Conservation (phyloP, 768 basidiomycete genomes). For the Hemileccinum impolitum region DNA sequence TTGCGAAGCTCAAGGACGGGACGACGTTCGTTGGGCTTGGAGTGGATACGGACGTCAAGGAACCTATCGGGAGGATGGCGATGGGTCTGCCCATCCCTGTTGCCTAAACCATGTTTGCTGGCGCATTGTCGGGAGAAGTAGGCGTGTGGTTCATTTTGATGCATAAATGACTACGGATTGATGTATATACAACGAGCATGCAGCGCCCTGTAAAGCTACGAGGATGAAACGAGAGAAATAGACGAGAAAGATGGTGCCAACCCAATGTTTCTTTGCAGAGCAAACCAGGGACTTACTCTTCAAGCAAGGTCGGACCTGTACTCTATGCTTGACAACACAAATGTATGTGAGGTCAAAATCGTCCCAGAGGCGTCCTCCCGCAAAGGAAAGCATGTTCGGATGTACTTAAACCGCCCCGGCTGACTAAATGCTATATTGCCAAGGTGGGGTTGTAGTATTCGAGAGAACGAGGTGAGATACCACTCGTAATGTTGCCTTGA, state of each 20-base stretch:
- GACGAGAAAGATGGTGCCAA: too few species aligned
- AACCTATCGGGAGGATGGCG: constrained; percentile 34
- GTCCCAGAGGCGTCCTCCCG: constrained; percentile 37
- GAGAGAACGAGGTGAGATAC: constrained; percentile 25
- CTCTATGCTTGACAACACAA: too few species aligned
- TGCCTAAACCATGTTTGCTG: background rate
- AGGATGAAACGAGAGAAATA: too few species aligned
- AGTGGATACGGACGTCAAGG: constrained; percentile 36
- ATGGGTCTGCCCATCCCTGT: constrained; percentile 40
- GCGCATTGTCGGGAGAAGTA: too few species aligned
- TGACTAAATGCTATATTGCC: constrained; percentile 44
- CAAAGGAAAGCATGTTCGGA: constrained; percentile 50
- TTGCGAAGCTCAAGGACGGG: constrained; percentile 47
- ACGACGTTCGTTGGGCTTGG: constrained; percentile 39
- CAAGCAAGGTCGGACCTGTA: too few species aligned
- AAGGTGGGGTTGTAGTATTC: constrained; percentile 1
- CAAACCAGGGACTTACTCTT: too few species aligned
- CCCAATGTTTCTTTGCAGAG: too few species aligned
- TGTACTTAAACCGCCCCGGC: constrained; percentile 49
- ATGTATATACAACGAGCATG: too few species aligned
- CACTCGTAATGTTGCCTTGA: constrained; percentile 40
- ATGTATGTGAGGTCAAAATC: constrained; percentile 51
- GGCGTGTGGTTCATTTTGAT: too few species aligned
- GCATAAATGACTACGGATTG: too few species aligned
- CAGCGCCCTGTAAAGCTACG: too few species aligned